Base-by-base conservation (phyloP, 495 filamentous ascomycete genomes). In the Aspergillus cristatus region DNA sequence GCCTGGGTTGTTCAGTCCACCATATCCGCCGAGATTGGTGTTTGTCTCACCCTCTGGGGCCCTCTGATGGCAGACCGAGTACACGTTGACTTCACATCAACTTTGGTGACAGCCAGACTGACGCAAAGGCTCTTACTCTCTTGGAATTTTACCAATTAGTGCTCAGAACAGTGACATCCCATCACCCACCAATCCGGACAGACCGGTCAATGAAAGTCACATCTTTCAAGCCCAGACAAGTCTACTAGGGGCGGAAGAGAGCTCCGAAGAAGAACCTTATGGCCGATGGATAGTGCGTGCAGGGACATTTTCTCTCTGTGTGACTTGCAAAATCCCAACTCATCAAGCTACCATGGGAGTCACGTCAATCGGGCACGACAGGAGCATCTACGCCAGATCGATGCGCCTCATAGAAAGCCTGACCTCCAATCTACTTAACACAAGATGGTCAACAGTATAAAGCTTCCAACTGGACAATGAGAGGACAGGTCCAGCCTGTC, bases 1-100 rank as follows among this genome's bases (percentile, higher is more conserved):
- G 15, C 65, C 6, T 43, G 39, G 41, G 45, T 71, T 46, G 40
- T 55, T 26, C 44, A 37, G 32, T 53, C 58, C 38, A 38, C 41
- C 17, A 16, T 70, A 30, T 40, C 28, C 6, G 44, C 54, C 26
- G 45, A 60, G 25, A 44, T 71, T 24, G 45, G 50, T 3, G 67
- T 67, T 5, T 28, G 42, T 5, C 42, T 71, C 8, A 25, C 51
- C 34, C 43, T 71, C 7, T 32, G 46, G 42, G 68, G 68, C 0
- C 64, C 64, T 6, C 52, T 57, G 6, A 14, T 68, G 8, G 46
- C 35, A 3, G 65, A 67, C 10, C 0, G 40, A 57, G 30, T 33
- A 4, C 18, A 29, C 11, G 24, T 26, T 11, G 24, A 26, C 24
- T 26, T 26, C 24, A 26, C 11, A 26, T 26, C 24, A 11, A 26